phyloP scores from a whole-genome alignment of 257 asterid genomes.

The Leonotis leonurus region DNA sequence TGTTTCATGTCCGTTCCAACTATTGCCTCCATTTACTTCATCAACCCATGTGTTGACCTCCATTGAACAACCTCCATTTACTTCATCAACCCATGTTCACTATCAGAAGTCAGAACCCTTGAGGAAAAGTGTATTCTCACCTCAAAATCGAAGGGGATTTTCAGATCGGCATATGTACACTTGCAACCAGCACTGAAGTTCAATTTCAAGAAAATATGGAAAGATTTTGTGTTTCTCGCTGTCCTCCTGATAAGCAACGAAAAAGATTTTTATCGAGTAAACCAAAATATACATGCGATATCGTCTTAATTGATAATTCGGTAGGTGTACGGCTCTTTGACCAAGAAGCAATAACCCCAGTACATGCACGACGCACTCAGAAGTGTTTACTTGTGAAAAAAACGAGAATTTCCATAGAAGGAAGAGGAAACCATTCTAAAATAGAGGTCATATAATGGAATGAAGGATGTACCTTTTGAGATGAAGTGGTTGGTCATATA shows the following conservation, averaged over 20 bases:
- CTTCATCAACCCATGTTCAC: too few relatives aligned
- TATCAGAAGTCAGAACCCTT: not conserved
- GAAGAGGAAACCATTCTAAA: not conserved
- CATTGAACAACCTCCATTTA: too few relatives aligned
- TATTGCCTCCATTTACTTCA: too few relatives aligned
- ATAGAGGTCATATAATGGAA: not conserved
- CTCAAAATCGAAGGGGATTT: constrained; percentile 74
- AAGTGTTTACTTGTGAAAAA: too few relatives aligned
- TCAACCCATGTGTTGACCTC: too few relatives aligned
- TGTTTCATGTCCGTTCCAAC: too few relatives aligned
- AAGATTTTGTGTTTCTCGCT: constrained; percentile 43
- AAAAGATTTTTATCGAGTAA: constrained; percentile 5
- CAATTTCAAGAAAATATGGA: constrained; percentile 50
- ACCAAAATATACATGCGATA: not conserved
- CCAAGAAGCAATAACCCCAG: not conserved
- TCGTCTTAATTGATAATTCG: not conserved
- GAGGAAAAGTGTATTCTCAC: constrained; percentile 30
- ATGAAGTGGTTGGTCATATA: constrained; percentile 57
- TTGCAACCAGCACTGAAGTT: constrained; percentile 79
- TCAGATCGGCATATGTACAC: constrained; percentile 47
- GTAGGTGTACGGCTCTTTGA: not conserved
- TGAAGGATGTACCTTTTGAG: constrained; percentile 59
- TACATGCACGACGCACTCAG: too few relatives aligned
- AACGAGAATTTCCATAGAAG: not conserved
- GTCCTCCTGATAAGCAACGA: constrained; percentile 59